Conservation (phyloP, 139 green algal species). For the Volvox reticuliferus region DNA sequence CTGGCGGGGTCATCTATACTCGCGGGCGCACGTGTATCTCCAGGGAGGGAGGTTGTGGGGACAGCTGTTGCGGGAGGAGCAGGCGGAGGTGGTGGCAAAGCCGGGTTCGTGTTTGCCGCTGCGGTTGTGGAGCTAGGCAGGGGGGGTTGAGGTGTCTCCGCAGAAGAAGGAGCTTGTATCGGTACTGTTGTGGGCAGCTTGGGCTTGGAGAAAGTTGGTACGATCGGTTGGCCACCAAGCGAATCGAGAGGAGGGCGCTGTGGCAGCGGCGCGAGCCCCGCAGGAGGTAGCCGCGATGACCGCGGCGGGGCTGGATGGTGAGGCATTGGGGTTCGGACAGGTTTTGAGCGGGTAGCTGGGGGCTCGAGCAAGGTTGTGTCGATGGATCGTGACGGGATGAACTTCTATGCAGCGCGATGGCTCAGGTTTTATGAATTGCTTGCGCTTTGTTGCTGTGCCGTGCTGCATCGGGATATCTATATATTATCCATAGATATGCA, state of each 20-base stretch:
- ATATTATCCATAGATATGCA: no score
- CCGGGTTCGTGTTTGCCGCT: neutral
- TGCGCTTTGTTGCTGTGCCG: no score
- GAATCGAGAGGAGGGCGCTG: neutral
- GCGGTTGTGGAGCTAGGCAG: neutral
- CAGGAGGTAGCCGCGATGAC: neutral
- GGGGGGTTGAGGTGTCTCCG: neutral
- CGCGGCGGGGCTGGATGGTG: neutral
- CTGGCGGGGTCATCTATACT: neutral
- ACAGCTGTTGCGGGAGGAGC: neutral
- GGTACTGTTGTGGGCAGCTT: neutral
- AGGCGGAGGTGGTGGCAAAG: neutral
- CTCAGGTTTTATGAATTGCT: no score
- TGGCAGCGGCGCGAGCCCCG: neutral
- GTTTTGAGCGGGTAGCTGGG: neutral
- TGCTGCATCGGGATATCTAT: no score
- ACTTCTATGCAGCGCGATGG: no score
- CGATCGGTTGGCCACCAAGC: neutral
- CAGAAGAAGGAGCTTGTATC: neutral
- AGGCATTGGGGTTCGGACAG: neutral
- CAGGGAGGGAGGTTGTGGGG: neutral
- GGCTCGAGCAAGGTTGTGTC: no score
- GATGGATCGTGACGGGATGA: no score
- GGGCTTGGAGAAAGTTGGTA: neutral
- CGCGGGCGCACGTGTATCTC: neutral